phyloP scores from a whole-genome alignment of 106 monocot genomes.

The Dendrobium huoshanense region DNA sequence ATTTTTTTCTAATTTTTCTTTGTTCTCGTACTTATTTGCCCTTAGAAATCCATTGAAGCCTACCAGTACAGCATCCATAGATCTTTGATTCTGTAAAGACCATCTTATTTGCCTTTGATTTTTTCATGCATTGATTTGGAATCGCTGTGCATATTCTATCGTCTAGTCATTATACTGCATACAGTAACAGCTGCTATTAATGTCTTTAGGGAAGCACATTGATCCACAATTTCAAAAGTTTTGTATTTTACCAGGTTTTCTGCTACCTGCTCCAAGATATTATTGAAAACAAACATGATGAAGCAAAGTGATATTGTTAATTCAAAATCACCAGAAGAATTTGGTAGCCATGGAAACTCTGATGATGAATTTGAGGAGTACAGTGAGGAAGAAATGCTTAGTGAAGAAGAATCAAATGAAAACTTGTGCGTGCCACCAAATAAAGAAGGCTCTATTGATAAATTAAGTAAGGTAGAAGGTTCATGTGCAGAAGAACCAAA shows the following conservation, averaged over 20 bases:
- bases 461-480: neutral
- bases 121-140: neutral
- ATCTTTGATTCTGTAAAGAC: neutral
- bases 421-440: neutral
- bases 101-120: neutral
- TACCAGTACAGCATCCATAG: neutral
- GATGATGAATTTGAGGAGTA: neutral
- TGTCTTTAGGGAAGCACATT: neutral
- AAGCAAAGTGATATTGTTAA: conserved; percentile 8
- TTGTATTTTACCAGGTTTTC: neutral
- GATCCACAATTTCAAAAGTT: neutral
- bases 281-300: neutral
- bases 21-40: neutral
- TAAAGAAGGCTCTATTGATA: conserved; percentile 8
- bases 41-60: neutral
- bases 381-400: conserved; percentile 7
- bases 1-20: neutral
- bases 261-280: neutral
- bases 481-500: conserved; percentile 4
- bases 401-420: conserved; percentile 10
- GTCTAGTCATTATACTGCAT: neutral
- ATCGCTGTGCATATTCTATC: neutral
- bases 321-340: neutral
- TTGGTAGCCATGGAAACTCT: neutral
- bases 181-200: neutral